These are phyloP conservation scores for Raffaelea arxii DNA, from an alignment of 2,329 filamentous ascomycete species.

Conservation along the genomic window DNA sequence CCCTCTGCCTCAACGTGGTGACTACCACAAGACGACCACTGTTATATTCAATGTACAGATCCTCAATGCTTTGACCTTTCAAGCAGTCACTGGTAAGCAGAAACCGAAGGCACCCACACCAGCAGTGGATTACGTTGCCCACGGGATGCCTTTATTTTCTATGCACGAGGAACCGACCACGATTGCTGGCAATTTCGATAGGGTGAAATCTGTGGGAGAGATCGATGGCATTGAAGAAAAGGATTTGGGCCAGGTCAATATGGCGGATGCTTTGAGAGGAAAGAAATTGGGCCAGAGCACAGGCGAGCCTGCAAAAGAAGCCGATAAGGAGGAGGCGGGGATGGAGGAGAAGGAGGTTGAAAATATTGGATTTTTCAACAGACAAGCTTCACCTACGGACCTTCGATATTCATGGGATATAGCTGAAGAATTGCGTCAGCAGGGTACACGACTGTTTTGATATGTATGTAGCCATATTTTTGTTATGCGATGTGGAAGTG, in stretches of 20 bases:
- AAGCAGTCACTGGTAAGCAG: neutral
- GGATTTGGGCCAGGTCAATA: neutral
- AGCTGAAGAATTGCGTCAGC: neutral
- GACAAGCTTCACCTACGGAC: neutral
- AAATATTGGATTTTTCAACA: neutral
- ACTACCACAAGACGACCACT: neutral
- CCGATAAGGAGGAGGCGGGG: too few species aligned
- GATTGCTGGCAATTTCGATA: neutral
- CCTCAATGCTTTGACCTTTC: conserved; percentile 1
- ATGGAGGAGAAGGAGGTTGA: too few species aligned
- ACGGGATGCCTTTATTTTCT: neutral
- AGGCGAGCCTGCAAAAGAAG: neutral
- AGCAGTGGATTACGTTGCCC: neutral
- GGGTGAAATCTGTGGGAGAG: neutral
- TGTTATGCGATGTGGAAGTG: too few species aligned
- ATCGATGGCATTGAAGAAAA: neutral
- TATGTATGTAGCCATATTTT: too few species aligned
- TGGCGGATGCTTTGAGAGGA: neutral
- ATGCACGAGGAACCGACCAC: neutral
- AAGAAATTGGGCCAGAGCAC: neutral
- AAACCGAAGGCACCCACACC: neutral
- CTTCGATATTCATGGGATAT: neutral
- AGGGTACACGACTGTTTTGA: neutral
- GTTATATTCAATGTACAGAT: conserved; percentile 3
- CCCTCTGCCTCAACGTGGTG: neutral